Evolutionary conservation across 345 rosid genomes (phyloP), one percentile per base, ranked within the genome.

Genomic region (Eucalyptus erythrocorys): DNA sequence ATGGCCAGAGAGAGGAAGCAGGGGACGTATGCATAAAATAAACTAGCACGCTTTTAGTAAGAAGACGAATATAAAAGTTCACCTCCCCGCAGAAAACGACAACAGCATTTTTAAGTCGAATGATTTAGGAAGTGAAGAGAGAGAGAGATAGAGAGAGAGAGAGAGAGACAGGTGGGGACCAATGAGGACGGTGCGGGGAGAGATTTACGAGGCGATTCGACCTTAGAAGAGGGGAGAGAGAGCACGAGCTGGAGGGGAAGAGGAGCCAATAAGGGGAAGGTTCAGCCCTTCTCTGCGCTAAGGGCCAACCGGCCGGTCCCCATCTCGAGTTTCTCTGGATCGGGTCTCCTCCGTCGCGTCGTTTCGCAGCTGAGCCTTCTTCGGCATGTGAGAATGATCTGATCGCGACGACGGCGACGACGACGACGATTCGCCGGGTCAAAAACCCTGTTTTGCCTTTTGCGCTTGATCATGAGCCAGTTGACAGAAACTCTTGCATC

Each of bases 201-300:
- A 80, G 66, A 30, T 32, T 89, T 89, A 86, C 88, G 88, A 86
- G 90, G 90, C 90, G 90, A 89, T 64, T 68, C 90, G 90, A 89
- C 85, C 64, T 84, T 40, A 45, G 43, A 30, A 10, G 50, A 82
- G 45, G 37, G 37, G 8, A 30, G 8, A 40, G 48, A 51, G 37
- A 55, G 45, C 26, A 71, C 81, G 81, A 71, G 81, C 81, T 43
- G 13, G 5, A 34, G 43, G 22, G 34, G 80, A 17, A 68, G 43
- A 34, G 80, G 43, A 68, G 80, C 42, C 80, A 8, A 68, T 6
- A 8, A 51, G 57, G 10, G 24, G 13, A n/a, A n/a, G 26, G 80
- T 68, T 68, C 80, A 14, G 57, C 57, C 26, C 57, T 51, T 51
- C 57, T 51, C 57, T 19, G 57, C 26, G 1, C 26, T 51, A 8